Conservation (phyloP, 225 moss, liverwort and hornwort genomes). For the Takakia lepidozioides region DNA sequence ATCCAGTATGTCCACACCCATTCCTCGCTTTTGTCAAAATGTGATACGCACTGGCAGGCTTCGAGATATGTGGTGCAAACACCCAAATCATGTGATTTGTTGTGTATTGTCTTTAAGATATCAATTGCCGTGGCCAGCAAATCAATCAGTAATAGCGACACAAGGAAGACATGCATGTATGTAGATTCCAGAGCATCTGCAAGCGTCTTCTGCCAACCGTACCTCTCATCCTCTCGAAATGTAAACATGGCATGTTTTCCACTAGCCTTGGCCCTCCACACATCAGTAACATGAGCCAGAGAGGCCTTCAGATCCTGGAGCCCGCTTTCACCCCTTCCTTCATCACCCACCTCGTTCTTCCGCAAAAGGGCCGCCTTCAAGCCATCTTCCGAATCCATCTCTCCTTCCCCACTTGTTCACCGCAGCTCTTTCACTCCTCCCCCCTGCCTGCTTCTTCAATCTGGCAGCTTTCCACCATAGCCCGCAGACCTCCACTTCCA, state of each 20-base stretch:
- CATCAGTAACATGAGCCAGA: conserved; percentile 19
- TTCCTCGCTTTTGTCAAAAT: conserved; percentile 48
- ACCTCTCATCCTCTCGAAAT: conserved; percentile 22
- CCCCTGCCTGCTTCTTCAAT: no score
- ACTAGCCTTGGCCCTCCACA: conserved; percentile 35
- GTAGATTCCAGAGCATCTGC: conserved; percentile 65
- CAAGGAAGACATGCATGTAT: conserved; percentile 55
- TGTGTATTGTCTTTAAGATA: conserved; percentile 85
- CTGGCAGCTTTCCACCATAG: no score
- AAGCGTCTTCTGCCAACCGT: conserved; percentile 59
- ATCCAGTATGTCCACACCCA: conserved; percentile 82
- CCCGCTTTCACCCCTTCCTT: no score
- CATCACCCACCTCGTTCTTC: no score
- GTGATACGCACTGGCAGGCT: conserved; percentile 42
- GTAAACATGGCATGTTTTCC: conserved; percentile 25
- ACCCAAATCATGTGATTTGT: conserved; percentile 66
- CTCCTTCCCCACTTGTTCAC: no score
- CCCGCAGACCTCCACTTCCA: no score
- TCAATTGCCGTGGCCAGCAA: conserved; percentile 76
- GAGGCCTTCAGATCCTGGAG: conserved; percentile 16
- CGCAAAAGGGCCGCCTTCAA: no score
- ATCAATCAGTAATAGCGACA: conserved; percentile 57
- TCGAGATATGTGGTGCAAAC: conserved; percentile 51
- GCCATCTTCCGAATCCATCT: no score
- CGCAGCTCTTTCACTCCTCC: no score